phyloP scores from a whole-genome alignment of 805 yeast genomes.

The Candida lessepsii region DNA sequence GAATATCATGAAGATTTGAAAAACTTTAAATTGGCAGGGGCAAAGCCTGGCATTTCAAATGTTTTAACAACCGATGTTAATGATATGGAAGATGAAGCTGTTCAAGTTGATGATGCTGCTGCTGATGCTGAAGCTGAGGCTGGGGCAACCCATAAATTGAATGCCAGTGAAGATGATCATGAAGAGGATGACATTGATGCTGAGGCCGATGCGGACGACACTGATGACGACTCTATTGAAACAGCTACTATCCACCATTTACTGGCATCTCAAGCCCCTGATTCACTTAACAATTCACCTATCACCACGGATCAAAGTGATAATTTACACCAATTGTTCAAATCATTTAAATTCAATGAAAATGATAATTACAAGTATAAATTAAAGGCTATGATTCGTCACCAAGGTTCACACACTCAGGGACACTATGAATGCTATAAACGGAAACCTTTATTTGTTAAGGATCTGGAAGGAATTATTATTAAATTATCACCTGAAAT shows the following conservation, averaged over 20 bases:
- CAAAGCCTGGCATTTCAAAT: slow-evolving; percentile 16
- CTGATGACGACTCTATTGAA: slow-evolving; percentile 21
- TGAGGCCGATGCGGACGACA: slow-evolving; percentile 11
- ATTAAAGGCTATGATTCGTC: slow-evolving; percentile 74
- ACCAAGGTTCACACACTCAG: slow-evolving; percentile 80
- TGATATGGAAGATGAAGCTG: slow-evolving; percentile 33
- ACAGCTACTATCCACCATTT: slow-evolving; percentile 12
- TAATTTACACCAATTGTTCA: slow-evolving; percentile 34
- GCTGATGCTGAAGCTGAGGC: slow-evolving; percentile 25
- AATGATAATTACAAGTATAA: slow-evolving; percentile 49
- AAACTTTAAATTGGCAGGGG: slow-evolving; percentile 28
- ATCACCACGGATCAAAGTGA: slow-evolving; percentile 38
- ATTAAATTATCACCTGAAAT: slow-evolving; percentile 43
- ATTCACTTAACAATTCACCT: slow-evolving; percentile 36
- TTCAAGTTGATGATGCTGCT: slow-evolving; percentile 39
- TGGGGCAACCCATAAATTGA: neutral
- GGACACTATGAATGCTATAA: slow-evolving; percentile 93
- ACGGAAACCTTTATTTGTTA: slow-evolving; percentile 64
- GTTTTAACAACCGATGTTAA: slow-evolving; percentile 28
- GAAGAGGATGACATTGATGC: slow-evolving; percentile 21
- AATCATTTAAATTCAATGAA: slow-evolving; percentile 38
- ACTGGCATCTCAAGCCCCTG: slow-evolving; percentile 17
- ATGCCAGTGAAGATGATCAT: slow-evolving; percentile 15
- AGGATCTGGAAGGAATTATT: slow-evolving; percentile 40
- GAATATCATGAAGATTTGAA: slow-evolving; percentile 37